Evolutionary conservation across 2,329 filamentous ascomycete species (phyloP).

Genomic region (Aspergillus puulaauensis): DNA sequence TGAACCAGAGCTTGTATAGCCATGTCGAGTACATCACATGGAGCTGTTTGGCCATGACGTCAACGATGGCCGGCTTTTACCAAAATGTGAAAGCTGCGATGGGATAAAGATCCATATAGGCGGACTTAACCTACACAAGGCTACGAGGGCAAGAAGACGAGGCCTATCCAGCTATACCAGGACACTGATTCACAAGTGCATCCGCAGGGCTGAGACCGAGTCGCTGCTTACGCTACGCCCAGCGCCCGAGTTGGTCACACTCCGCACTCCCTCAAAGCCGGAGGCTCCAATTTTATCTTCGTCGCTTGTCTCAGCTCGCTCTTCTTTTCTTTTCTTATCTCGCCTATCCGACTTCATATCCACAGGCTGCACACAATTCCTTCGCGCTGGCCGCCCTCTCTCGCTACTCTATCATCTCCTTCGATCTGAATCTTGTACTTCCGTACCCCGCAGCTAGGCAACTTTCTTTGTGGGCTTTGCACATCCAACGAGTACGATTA

Average conservation of each 20-base stretch:
- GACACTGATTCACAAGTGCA: neutral
- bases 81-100: neutral
- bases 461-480: neutral
- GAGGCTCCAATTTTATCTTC: slow-evolving; percentile 15
- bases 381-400: neutral
- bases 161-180: neutral
- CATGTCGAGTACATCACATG: neutral
- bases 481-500: neutral
- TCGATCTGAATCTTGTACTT: neutral
- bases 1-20: neutral
- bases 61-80: neutral
- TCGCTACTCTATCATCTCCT: neutral
- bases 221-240: neutral
- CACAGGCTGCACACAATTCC: neutral
- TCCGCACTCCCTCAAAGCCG: slow-evolving; percentile 6
- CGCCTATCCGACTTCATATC: neutral
- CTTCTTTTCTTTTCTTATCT: slow-evolving; percentile 6
- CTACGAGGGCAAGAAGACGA: neutral
- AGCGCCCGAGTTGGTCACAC: slow-evolving; percentile 12
- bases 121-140: neutral
- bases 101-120: neutral
- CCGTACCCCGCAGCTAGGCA: slow-evolving; percentile 14
- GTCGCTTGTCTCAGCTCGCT: slow-evolving; percentile 8
- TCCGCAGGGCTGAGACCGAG: neutral
- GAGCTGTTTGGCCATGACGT: slow-evolving; percentile 7